phyloP scores from a whole-genome alignment of 192 early-diverging fungal species.

The Backusella luteola region DNA sequence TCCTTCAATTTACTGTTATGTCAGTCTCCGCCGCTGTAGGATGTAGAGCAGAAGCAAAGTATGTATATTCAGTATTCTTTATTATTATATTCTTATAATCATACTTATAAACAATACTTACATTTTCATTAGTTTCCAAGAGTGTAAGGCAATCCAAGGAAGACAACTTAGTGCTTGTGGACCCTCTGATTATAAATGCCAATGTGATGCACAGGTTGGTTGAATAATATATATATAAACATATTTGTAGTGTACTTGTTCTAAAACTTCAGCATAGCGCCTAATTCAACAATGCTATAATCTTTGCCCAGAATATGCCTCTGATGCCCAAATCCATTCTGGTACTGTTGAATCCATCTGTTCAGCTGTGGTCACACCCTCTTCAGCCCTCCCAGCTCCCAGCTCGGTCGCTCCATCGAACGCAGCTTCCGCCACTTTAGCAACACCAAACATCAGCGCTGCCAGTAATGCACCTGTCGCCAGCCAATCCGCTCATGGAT shows the following conservation, averaged over 20 bases:
- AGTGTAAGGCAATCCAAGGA: conserved; percentile 22
- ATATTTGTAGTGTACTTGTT: background rate
- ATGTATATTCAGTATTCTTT: background rate
- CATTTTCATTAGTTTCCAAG: conserved; percentile 23
- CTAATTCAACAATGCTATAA: conserved; percentile 32
- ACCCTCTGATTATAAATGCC: conserved; percentile 26
- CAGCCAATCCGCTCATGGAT: background rate
- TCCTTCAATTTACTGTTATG: background rate
- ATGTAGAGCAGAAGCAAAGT: conserved; percentile 33
- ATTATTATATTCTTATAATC: background rate
- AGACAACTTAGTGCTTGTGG: conserved; percentile 16
- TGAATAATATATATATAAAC: background rate
- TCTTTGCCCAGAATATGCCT: conserved; percentile 23
- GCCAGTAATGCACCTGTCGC: background rate
- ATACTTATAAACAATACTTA: background rate
- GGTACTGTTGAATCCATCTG: conserved; percentile 22
- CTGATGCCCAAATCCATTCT: conserved; percentile 16
- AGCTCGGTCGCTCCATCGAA: background rate
- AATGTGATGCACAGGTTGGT: conserved; percentile 28
- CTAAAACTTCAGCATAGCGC: background rate
- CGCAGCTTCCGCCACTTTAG: background rate
- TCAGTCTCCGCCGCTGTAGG: conserved; percentile 13
- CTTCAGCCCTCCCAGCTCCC: background rate
- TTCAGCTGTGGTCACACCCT: conserved; percentile 15
- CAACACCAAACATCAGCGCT: background rate